phyloP scores from a whole-genome alignment of 2,329 filamentous ascomycete genomes.

The Ilyonectria mors-panacis region DNA sequence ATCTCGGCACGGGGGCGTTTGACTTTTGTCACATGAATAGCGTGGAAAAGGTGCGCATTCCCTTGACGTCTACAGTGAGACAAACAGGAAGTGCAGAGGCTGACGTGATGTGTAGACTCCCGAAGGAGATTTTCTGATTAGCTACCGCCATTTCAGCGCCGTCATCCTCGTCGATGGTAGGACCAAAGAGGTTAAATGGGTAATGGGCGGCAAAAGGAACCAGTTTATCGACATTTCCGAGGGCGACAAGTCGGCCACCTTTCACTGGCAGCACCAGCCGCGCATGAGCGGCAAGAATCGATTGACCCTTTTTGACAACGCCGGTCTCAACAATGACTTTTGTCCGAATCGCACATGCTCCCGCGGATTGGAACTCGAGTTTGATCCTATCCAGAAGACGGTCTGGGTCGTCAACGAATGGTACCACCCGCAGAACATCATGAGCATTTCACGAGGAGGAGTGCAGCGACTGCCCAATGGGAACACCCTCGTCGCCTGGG shows the following conservation, averaged over 20 bases:
- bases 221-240: conserved; percentile 7
- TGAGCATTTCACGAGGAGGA: conserved; percentile 10
- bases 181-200: conserved; percentile 14
- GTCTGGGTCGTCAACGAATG: conserved; percentile 20
- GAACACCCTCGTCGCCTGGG: conserved; percentile 12
- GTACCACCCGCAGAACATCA: conserved; percentile 16
- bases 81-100: background rate
- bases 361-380: conserved; percentile 15
- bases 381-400: background rate
- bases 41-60: background rate
- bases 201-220: conserved; percentile 9
- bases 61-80: background rate
- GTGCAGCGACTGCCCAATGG: conserved; percentile 15
- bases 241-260: background rate
- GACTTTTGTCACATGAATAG: background rate
- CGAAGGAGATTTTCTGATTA: conserved; percentile 9
- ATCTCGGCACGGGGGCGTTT: background rate
- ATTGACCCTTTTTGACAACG: conserved; percentile 16
- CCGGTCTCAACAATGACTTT: conserved; percentile 7
- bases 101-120: background rate
- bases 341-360: background rate
- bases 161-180: conserved; percentile 9
- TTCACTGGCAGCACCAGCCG: conserved; percentile 14
- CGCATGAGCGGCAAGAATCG: conserved; percentile 11
- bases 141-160: conserved; percentile 10